Evolutionary conservation across 768 basidiomycete species (phyloP).

Genomic region (Exsudoporus frostii): DNA sequence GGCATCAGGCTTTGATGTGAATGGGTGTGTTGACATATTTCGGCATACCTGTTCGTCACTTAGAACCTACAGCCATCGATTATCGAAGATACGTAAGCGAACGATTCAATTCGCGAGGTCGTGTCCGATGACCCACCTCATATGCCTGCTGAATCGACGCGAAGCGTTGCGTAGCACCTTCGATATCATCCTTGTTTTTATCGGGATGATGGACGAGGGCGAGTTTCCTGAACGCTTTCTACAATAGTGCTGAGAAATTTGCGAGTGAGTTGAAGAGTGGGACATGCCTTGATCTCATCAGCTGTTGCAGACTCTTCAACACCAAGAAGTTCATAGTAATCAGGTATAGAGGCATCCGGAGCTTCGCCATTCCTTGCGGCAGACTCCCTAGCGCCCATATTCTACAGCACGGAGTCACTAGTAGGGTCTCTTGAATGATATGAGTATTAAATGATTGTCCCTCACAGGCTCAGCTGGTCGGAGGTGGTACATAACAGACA

Average conservation of each 20-base stretch:
- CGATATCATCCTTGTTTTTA: slow-evolving; percentile 80
- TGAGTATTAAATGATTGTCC: neutral
- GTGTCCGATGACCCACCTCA: slow-evolving; percentile 53
- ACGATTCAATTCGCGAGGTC: neutral
- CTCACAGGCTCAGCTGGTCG: neutral
- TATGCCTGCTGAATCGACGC: slow-evolving; percentile 92
- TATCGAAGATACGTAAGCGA: neutral
- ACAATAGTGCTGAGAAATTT: slow-evolving; percentile 6
- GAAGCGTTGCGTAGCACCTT: slow-evolving; percentile 85
- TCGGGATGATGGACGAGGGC: slow-evolving; percentile 87
- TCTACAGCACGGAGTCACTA: neutral
- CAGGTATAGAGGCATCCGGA: slow-evolving; percentile 35
- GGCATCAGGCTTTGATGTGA: slow-evolving; percentile 11
- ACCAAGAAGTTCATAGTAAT: slow-evolving; percentile 82
- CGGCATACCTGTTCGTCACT: slow-evolving; percentile 87
- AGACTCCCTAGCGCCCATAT: slow-evolving; percentile 73
- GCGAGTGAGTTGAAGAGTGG: neutral
- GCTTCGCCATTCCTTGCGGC: slow-evolving; percentile 35
- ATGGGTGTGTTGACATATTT: slow-evolving; percentile 1
- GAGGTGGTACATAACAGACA: neutral
- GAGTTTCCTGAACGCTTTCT: slow-evolving; percentile 82
- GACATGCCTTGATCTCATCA: slow-evolving; percentile 82
- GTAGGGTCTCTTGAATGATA: neutral
- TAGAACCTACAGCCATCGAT: slow-evolving; percentile 71
- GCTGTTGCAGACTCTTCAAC: slow-evolving; percentile 77